These are phyloP conservation scores for Suillus luteus DNA, from an alignment of 768 basidiomycete species.

Conservation along the genomic window DNA sequence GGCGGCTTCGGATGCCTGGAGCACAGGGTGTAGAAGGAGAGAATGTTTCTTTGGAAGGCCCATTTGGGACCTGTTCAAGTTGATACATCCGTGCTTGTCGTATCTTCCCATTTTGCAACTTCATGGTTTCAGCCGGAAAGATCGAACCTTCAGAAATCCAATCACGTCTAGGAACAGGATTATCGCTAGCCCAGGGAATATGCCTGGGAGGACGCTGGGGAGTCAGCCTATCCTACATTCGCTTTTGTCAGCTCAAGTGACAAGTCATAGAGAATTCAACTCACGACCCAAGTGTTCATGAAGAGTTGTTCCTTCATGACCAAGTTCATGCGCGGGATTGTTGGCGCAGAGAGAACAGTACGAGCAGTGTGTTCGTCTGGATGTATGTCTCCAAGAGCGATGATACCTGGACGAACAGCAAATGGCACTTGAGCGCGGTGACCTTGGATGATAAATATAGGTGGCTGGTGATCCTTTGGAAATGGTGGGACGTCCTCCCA, in stretches of 20 bases:
- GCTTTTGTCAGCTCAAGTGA: slow-evolving; percentile 14
- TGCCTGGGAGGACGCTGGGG: slow-evolving; percentile 29
- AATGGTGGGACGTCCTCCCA: slow-evolving; percentile 34
- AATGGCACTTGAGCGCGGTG: slow-evolving; percentile 28
- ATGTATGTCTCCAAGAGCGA: slow-evolving; percentile 22
- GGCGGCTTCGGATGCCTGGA: neutral
- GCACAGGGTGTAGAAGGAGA: neutral
- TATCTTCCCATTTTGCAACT: slow-evolving; percentile 12
- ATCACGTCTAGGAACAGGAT: slow-evolving; percentile 18
- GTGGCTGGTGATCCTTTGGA: slow-evolving; percentile 28
- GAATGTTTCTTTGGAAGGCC: neutral
- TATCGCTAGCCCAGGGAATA: slow-evolving; percentile 32
- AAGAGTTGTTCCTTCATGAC: slow-evolving; percentile 38
- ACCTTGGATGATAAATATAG: slow-evolving; percentile 29
- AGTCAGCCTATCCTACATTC: slow-evolving; percentile 23
- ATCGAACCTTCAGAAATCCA: slow-evolving; percentile 37
- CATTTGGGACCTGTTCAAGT: neutral
- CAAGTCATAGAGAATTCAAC: slow-evolving; percentile 15
- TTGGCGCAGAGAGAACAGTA: slow-evolving; percentile 33
- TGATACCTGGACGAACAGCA: slow-evolving; percentile 21
- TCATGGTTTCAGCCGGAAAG: slow-evolving; percentile 22
- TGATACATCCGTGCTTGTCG: slow-evolving; percentile 5
- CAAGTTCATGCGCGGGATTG: slow-evolving; percentile 37
- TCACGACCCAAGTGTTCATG: slow-evolving; percentile 37
- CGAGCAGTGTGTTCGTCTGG: slow-evolving; percentile 20